These are phyloP conservation scores for Craterostigma plantagineum DNA, from an alignment of 257 asterid genomes.

Conservation along the genomic window DNA sequence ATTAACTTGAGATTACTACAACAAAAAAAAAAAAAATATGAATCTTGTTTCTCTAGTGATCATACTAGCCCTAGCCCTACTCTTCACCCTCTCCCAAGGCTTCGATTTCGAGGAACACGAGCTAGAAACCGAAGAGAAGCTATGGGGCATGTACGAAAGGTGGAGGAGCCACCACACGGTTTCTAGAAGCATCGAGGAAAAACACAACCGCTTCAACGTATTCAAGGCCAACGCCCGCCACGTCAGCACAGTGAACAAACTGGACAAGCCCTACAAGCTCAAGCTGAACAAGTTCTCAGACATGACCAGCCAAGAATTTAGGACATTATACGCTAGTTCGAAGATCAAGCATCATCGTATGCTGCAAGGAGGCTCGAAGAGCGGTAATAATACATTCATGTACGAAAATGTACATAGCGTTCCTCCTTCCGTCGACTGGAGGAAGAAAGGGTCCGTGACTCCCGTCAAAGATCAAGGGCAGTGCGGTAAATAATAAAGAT, in stretches of 20 bases:
- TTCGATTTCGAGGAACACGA: constrained; percentile 61
- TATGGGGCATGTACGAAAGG: constrained; percentile 70
- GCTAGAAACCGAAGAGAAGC: constrained; percentile 54
- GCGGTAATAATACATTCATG: constrained; percentile 32
- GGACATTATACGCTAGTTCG: constrained; percentile 38
- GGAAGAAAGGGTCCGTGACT: constrained; percentile 61
- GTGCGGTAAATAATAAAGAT: constrained; percentile 58
- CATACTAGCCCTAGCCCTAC: constrained; percentile 24
- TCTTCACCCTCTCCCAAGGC: constrained; percentile 22
- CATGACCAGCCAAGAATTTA: constrained; percentile 80
- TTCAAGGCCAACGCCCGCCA: constrained; percentile 52
- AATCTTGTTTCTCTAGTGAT: constrained; percentile 14
- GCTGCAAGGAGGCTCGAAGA: constrained; percentile 27
- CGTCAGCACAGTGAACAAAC: constrained; percentile 42
- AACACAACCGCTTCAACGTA: constrained; percentile 51
- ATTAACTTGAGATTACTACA: constrained; percentile 8
- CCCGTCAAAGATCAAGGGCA: constrained; percentile 73
- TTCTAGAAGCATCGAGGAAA: constrained; percentile 44
- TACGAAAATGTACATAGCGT: constrained; percentile 26
- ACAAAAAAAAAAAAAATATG: constrained; percentile 10
- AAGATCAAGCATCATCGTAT: constrained; percentile 48
- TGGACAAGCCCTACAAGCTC: constrained; percentile 63
- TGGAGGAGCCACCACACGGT: constrained; percentile 85
- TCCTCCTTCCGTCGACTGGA: constrained; percentile 74
- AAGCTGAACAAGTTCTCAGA: constrained; percentile 73